Evolutionary conservation across 306 rosid species (phyloP), one percentile per base, ranked within the genome.

Genomic region (Vachellia collinsii): DNA sequence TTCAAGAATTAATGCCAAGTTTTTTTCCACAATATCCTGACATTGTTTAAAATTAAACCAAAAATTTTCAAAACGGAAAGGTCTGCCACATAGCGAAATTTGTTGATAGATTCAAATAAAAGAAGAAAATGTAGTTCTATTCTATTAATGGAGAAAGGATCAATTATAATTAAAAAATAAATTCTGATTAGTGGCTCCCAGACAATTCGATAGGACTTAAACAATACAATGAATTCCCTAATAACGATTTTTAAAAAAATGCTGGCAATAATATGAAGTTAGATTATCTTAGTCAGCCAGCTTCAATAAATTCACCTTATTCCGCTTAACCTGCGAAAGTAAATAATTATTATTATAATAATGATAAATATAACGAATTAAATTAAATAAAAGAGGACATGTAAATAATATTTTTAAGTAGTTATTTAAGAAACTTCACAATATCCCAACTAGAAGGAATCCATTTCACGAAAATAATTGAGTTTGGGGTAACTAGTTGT

Each of bases 291-390:
- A 59, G 79, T 78, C 79, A 41, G 10, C 79, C 72, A 7, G 39
- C 83, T 67, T 74, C 87, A 59, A 76, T 67, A 62, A 80, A 63
- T 80, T 77, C 80, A 82, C 77, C 34, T 39, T 43, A 19, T 67
- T 59, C 44, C 62, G 83, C 71, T 83, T 73, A 77, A 37, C 89
- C 89, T 86, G 41, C 75, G 72, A 77, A 72, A 63, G 10, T 54
- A 78, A 75, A 51, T 47, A 50, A 78, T 22, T 69, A 58, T 39
- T 1, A 56, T 56, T 8, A 20, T 56, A 8, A 10, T 22, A 56
- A 20, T 10, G 37, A 43, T 56, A 20, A 56, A 19, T n/a, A 53
- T n/a, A n/a, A 56, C 12, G 3, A 56, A 8, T 8, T 20, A 1
- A 51, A 69, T 13, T 39, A 79, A 39, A 61, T 56, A 74, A 11